Evolutionary conservation across 345 rosid genomes (phyloP).

Genomic region (Eucalyptus sp.): DNA sequence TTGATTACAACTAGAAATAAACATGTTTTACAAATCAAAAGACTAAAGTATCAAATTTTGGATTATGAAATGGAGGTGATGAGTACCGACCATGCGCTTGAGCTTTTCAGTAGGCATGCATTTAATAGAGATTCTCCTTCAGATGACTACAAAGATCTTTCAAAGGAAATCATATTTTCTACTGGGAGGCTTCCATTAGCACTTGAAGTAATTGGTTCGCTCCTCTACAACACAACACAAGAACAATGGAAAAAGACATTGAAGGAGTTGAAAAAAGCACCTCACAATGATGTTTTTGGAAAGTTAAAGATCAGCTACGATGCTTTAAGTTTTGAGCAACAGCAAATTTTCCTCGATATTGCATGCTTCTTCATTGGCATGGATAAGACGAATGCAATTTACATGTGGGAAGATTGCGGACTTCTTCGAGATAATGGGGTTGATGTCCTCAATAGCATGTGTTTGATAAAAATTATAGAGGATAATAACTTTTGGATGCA

Average conservation of each 20-base stretch:
- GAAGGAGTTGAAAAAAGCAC: background rate
- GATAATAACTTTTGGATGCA: background rate
- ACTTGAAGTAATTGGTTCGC: background rate
- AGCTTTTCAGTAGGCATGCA: background rate
- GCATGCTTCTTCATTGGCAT: background rate
- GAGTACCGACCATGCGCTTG: background rate
- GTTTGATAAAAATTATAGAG: background rate
- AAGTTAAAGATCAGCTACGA: background rate
- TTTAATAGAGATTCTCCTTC: background rate
- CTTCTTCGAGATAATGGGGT: background rate
- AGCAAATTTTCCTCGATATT: background rate
- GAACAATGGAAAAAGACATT: background rate
- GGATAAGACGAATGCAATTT: background rate
- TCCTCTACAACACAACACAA: background rate
- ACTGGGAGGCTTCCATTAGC: background rate
- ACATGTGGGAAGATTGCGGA: background rate
- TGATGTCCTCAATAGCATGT: background rate
- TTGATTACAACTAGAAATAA: background rate
- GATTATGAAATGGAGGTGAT: background rate
- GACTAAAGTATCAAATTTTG: background rate
- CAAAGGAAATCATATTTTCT: background rate
- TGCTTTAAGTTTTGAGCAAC: background rate
- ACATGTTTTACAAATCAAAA: background rate
- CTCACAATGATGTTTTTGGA: background rate
- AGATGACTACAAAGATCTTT: background rate